Conservation (phyloP, 306 rosid species). For the Pterocarpus macrocarpus region DNA sequence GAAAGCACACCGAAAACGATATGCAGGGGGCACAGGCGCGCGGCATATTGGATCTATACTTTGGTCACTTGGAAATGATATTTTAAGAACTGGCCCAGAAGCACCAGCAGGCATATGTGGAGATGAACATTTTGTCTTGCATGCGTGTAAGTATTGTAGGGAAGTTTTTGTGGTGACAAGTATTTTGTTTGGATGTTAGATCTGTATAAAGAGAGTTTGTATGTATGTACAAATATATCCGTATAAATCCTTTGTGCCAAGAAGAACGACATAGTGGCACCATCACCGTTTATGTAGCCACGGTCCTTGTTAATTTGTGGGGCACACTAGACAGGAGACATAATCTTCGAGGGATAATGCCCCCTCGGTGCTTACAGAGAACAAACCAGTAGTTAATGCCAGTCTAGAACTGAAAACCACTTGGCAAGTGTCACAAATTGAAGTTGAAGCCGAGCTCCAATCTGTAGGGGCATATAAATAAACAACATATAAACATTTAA, state of each 20-base stretch:
- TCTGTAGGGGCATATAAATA: no score
- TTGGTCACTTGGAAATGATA: conserved; percentile 48
- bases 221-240: background rate
- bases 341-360: background rate
- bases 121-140: conserved; percentile 65
- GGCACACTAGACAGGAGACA: conserved; percentile 5
- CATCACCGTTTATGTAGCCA: conserved; percentile 24
- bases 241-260: conserved; percentile 22
- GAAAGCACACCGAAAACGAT: conserved; percentile 40
- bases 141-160: conserved; percentile 40
- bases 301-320: conserved; percentile 27
- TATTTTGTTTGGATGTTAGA: conserved; percentile 49
- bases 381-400: background rate
- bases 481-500: no score
- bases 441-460: background rate
- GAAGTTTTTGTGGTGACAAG: conserved; percentile 56
- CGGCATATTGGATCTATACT: conserved; percentile 10
- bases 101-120: conserved; percentile 53
- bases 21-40: background rate
- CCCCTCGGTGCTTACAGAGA: background rate
- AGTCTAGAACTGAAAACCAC: background rate
- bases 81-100: conserved; percentile 55
- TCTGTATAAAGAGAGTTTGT: conserved; percentile 16
- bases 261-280: conserved; percentile 28
- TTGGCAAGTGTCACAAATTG: background rate